Percentiles rank a stretch among this genome's conserved stretches.
Conservation (phyloP, 169 alveolate species). For the Neospora caninum region DNA sequence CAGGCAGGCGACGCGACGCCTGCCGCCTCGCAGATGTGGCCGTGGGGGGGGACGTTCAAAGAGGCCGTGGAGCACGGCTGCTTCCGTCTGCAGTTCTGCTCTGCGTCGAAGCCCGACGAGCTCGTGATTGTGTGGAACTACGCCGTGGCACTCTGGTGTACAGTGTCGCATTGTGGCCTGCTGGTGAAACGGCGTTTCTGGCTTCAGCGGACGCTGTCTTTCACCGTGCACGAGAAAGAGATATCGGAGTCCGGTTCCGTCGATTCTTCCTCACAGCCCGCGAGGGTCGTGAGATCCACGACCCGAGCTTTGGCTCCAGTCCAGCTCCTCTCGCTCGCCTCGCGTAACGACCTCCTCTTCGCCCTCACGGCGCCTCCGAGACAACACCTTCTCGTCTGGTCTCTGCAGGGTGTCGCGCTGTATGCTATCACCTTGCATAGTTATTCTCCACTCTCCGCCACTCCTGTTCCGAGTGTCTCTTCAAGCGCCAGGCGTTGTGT, state of each 20-base stretch:
- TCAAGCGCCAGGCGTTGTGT: background rate
- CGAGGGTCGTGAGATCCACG: background rate
- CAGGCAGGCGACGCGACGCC: no score
- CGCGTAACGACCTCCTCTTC: background rate
- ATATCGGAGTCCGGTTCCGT: no score
- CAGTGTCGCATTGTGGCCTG: background rate
- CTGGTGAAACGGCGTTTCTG: background rate
- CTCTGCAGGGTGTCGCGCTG: background rate
- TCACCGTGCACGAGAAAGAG: background rate
- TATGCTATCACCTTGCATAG: background rate
- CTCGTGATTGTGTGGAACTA: background rate
- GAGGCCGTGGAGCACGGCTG: background rate
- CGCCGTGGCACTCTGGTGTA: background rate
- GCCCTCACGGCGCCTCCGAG: slow-evolving; percentile 9
- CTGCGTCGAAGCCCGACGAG: background rate
- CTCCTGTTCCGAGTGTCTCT: background rate
- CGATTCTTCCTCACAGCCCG: no score
- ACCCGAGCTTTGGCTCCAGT: background rate
- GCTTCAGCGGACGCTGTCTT: background rate
- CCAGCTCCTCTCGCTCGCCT: background rate
- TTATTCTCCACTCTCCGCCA: background rate
- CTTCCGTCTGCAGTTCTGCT: background rate
- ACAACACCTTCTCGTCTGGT: slow-evolving; percentile 9
- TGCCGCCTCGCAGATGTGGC: background rate
- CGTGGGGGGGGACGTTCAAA: background rate